Base-by-base conservation (phyloP, 129 eudicot genomes). In the Arctium minus region DNA sequence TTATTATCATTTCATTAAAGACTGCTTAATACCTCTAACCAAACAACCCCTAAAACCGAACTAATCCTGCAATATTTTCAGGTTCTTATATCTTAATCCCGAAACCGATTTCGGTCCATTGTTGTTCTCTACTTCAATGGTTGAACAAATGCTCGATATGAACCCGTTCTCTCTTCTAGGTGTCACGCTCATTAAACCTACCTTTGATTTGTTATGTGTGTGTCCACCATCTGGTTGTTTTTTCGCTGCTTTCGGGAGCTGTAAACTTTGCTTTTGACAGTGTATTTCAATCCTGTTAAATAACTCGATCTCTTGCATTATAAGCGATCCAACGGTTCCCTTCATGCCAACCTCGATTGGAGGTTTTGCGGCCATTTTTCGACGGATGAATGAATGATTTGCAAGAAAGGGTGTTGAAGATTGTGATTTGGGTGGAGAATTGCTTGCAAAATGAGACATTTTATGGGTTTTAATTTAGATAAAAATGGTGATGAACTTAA, bases 321-420 rank as follows among this genome's bases (percentile, higher is more conserved):
- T 72, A 33, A 92, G 97, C 48, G 90, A 92, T 68, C 91, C 97
- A 53, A 94, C 84, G 0, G 92, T 93, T 8, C 97, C 97, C 84
- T 79, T 88, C 9, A 89, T 84, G 17, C 98, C 98, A 35, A 94
- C 77, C 65, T 89, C 90, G 4, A 86, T 84, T 0, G 98, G 92
- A 78, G 81, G 68, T 79, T 74, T 84, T 60, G 80, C 80, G 4
- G 75, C 67, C 86, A 84, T 83, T 72, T 84, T 85, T 76, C n/a
- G 79, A 2, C 73, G 53, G 30, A 69, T 65, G 29, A 60, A 12
- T 38, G 85, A 84, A 69, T 83, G 69, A 69, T 48, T 9, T n/a
- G 74, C 42, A 79, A 48, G 73, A 77, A 60, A 18, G 75, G 83
- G 38, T 36, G 81, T 72, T 72, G 73, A 36, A 32, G 76, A 80